phyloP scores from a whole-genome alignment of 1,284 basidiomycete genomes.

The Salmacisia buchloeana region DNA sequence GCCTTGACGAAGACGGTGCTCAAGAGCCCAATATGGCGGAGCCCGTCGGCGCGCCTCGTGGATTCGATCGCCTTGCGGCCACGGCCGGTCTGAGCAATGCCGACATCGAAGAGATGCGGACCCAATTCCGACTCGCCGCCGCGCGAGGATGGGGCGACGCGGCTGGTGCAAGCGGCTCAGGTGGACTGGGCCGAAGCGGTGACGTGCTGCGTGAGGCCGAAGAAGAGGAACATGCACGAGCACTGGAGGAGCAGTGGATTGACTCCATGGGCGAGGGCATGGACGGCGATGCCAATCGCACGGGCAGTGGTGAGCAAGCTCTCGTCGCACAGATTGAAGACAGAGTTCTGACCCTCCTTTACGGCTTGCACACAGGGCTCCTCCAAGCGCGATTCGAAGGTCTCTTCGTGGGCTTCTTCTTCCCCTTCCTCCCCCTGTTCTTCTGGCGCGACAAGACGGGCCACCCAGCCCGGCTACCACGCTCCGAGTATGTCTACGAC shows the following conservation, averaged over 20 bases:
- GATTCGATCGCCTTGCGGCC: slow-evolving; percentile 21
- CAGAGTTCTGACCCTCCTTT: not conserved
- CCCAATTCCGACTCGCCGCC: slow-evolving; percentile 16
- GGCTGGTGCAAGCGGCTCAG: slow-evolving; percentile 1
- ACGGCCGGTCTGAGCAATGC: slow-evolving; percentile 20
- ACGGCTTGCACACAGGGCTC: not conserved
- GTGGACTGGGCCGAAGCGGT: slow-evolving; percentile 10
- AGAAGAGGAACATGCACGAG: slow-evolving; percentile 18
- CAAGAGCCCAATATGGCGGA: no score
- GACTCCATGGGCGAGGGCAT: slow-evolving; percentile 15
- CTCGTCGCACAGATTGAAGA: not conserved
- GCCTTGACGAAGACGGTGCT: no score
- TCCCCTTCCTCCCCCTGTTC: slow-evolving; percentile 23
- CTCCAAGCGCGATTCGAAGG: slow-evolving; percentile 11
- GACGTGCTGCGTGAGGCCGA: slow-evolving; percentile 17
- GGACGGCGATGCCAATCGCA: slow-evolving; percentile 1
- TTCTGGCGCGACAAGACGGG: slow-evolving; percentile 11
- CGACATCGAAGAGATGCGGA: slow-evolving; percentile 23
- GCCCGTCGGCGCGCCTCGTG: slow-evolving; percentile 9
- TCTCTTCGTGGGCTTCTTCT: slow-evolving; percentile 21
- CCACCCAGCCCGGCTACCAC: not conserved
- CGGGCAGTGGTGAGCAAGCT: not conserved
- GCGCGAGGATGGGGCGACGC: not conserved
- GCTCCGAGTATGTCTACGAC: not conserved
- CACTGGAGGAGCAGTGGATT: slow-evolving; percentile 26